Base-by-base conservation (phyloP, 805 yeast species). In the Metschnikowia chrysomelidarum region DNA sequence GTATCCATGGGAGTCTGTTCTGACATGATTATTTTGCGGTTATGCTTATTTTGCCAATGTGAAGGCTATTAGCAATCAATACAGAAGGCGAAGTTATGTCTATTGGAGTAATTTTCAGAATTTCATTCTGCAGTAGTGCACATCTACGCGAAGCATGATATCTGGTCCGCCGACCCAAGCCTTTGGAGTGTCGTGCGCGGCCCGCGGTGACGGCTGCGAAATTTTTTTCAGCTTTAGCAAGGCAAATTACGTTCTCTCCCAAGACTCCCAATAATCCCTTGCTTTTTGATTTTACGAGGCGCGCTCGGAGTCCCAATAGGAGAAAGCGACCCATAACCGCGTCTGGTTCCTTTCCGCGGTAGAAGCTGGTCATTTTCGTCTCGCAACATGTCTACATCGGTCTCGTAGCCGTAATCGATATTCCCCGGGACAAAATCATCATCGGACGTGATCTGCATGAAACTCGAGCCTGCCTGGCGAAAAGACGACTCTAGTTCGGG, bases 321-420 rank as follows among this genome's bases (percentile, higher is more conserved):
- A 8, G 43, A 36, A 19, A 32, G 22, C 6, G 48, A 33, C 6
- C 46, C 45, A 14, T 43, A 43, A 5, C 13, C 26, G 9, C 19
- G 9, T 11, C 39, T 32, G 27, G 41, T 41, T 2, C 53, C 53
- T 27, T 51, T 39, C 16, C 43, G 27, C 5, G 67, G 62, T 11
- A 64, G 38, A 12, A 66, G 52, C 17, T 32, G 56, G 28, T 62
- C 64, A n/a, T 46, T 43, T 36, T 66, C 71, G 16, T 47, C 40
- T 8, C 57, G 41, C 16, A 56, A 36, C 44, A 57, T 53, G 42
- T 67, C 73, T 23, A 59, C 62, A 38, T 67, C 73, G 4, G 71
- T 67, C 44, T 67, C 73, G 43, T 67, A 67, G 4, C 72, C 72
- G 19, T 60, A 43, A 41, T 67, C 73, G 34, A 44, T 49, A 13